These are phyloP conservation scores for Tripterygium wilfordii DNA, from an alignment of 177 flowering plant species.

Conservation along the genomic window DNA sequence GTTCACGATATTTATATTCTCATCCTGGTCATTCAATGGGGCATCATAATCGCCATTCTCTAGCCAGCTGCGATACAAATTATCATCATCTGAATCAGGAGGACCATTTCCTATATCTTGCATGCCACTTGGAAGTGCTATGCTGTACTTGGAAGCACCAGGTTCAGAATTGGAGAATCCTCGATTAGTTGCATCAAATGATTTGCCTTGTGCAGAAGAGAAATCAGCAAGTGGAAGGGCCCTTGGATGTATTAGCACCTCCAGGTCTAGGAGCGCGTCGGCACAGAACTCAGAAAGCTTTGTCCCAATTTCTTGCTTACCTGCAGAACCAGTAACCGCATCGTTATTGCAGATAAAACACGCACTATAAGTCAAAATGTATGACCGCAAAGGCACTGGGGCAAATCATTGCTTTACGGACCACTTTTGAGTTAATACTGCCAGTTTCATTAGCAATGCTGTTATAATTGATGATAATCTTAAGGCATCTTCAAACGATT, in stretches of 20 bases:
- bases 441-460: too few species aligned
- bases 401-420: too few species aligned
- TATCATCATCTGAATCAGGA: constrained; percentile 40
- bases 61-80: constrained; percentile 35
- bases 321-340: constrained; percentile 48
- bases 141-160: constrained; percentile 13
- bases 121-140: constrained; percentile 14
- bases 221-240: constrained; percentile 53
- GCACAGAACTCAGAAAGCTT: constrained; percentile 70
- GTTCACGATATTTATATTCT: constrained; percentile 11
- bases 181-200: constrained; percentile 11
- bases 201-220: constrained; percentile 11
- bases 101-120: constrained; percentile 15
- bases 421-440: too few species aligned
- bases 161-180: constrained; percentile 21
- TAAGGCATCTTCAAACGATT: too few species aligned
- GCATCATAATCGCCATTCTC: constrained; percentile 29
- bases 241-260: constrained; percentile 84
- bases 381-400: too few species aligned
- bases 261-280: constrained; percentile 62
- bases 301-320: constrained; percentile 62
- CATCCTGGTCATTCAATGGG: constrained; percentile 10
- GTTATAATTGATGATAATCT: too few species aligned
- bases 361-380: too few species aligned
- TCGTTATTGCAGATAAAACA: too few species aligned